Percentiles rank a stretch among this genome's conserved stretches.
These are phyloP conservation scores for Suhomyces chickasaworum DNA, from an alignment of 1,139 yeast genomes.

Conservation along the genomic window DNA sequence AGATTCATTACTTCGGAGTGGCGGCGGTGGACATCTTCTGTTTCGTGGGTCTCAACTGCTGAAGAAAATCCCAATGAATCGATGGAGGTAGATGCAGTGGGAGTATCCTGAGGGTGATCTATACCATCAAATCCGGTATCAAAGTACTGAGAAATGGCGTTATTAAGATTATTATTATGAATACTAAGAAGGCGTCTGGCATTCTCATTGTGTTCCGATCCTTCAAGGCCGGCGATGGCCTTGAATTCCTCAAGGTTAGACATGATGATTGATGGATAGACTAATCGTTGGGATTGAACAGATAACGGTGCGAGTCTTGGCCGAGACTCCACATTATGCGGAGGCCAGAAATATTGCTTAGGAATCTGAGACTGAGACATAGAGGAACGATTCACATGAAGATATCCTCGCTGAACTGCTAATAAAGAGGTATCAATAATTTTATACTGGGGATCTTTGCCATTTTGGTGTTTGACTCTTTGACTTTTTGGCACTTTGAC, in stretches of 20 bases:
- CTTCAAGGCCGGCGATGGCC: constrained; percentile 45
- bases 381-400: too few relatives aligned
- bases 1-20: constrained; percentile 25
- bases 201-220: constrained; percentile 36
- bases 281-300: background rate
- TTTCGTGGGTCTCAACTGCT: constrained; percentile 16
- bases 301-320: background rate
- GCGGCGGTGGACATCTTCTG: constrained; percentile 7
- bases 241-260: constrained; percentile 40
- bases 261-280: background rate
- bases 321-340: background rate
- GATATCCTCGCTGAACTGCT: too few relatives aligned
- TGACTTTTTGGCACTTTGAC: too few relatives aligned
- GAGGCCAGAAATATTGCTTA: too few relatives aligned
- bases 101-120: constrained; percentile 6
- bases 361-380: too few relatives aligned
- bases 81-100: background rate
- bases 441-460: too few relatives aligned
- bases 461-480: too few relatives aligned
- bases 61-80: constrained; percentile 6
- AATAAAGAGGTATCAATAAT: too few relatives aligned
- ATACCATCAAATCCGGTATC: constrained; percentile 49
- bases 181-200: constrained; percentile 40
- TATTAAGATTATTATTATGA: constrained; percentile 52
- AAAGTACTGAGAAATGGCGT: constrained; percentile 51